A percentile compares a stretch with the other conserved stretches of the same genome.
These are phyloP conservation scores for Cyberlindnera mississippiensis DNA, from an alignment of 805 yeast species.

Conservation along the genomic window DNA sequence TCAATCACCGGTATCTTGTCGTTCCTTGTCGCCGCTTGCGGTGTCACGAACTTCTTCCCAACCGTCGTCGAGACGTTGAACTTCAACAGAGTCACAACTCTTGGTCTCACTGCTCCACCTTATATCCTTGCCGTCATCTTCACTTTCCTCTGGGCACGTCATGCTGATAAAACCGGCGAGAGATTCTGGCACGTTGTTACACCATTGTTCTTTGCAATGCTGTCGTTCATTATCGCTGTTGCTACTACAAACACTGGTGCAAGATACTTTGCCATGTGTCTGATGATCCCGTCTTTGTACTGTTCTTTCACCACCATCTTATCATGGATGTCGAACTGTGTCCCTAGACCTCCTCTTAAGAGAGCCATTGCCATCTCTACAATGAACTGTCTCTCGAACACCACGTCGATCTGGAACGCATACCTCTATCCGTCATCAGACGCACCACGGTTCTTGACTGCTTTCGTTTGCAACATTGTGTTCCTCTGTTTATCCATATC, in stretches of 20 bases:
- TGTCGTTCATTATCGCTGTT: constrained; percentile 46
- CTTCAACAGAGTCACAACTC: constrained; percentile 45
- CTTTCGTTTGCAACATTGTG: constrained; percentile 46
- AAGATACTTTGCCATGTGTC: constrained; percentile 55
- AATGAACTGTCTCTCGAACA: constrained; percentile 53
- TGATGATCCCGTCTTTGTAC: constrained; percentile 53
- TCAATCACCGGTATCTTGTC: constrained; percentile 40
- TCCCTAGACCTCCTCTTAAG: constrained; percentile 56
- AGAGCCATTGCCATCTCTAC: constrained; percentile 55
- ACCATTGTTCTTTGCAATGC: constrained; percentile 40
- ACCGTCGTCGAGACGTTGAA: constrained; percentile 54
- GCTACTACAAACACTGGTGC: constrained; percentile 52
- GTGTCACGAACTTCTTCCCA: constrained; percentile 60
- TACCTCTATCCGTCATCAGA: constrained; percentile 43
- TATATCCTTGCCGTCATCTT: constrained; percentile 47
- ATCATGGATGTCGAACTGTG: constrained; percentile 53
- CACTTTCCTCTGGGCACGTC: constrained; percentile 50
- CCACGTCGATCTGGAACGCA: constrained; percentile 54
- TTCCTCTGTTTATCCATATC: constrained; percentile 39
- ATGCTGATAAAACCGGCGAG: constrained; percentile 54
- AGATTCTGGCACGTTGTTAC: constrained; percentile 45
- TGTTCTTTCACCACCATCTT: constrained; percentile 49
- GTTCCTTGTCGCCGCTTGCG: constrained; percentile 51
- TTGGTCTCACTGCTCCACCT: constrained; percentile 58
- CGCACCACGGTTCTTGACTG: constrained; percentile 45